Evolutionary conservation across 169 alveolate genomes (phyloP), one percentile per base, ranked within the genome.

Genomic region (Plasmodium sp.): DNA sequence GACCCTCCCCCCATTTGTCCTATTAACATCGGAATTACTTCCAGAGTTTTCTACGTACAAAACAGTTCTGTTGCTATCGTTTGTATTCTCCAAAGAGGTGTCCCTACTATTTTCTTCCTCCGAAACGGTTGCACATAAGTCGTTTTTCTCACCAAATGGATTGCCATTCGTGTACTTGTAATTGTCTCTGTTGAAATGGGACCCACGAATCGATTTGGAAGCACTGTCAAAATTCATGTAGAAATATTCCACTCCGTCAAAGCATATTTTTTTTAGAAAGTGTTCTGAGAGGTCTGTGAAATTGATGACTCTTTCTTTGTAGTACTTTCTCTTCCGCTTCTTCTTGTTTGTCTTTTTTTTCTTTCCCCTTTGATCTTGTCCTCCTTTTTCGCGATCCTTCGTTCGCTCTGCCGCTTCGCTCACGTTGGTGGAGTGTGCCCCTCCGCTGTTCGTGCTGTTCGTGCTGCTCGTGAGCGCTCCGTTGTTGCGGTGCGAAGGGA

Each of bases 251-350:
- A 75, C 75, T 39, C 77, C 85, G 67, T 86, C 93, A 56, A 75
- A 74, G 72, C 45, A 86, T 36, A 86, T 33, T 33, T 86, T 86
- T 54, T 86, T 86, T 9, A 86, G 7, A 86, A 86, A 77, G 77
- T 86, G 81, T 86, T 86, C 93, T 36, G 93, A 86, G 58, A 86
- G 77, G 81, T 77, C 81, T 86, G 93, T 86, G 39, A 86, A 86
- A 58, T 86, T 75, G 56, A 86, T 86, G 6, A 75, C 67, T 56
- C 48, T 86, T 54, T 86, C 81, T 34, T 77, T 86, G 72, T 77
- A 86, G 71, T 86, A 86, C 79, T n/a, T 71, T 75, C 81, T 86
- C 31, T 56, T 22, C 27, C 27, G 0, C 27, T 22, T 22, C 27
- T 1, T 51, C 22, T 22, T 51, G 62, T 51, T 51, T 1, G 62